Conservation (phyloP, 2,329 filamentous ascomycete species). For the Pyricularia grisea region DNA sequence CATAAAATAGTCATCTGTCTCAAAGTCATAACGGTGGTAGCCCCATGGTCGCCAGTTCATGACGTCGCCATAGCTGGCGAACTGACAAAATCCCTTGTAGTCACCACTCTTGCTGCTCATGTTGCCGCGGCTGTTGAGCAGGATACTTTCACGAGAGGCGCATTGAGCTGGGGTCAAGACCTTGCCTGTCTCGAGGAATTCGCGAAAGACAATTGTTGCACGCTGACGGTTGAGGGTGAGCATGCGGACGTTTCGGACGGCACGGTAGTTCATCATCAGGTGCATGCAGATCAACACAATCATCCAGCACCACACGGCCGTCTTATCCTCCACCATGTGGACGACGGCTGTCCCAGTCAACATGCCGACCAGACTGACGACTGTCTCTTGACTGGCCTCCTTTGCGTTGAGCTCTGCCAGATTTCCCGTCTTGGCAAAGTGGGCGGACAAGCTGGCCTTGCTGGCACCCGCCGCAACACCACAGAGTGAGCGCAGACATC, state of each 20-base stretch:
- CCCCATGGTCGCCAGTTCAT: constrained; percentile 19
- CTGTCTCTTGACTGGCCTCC: constrained; percentile 91
- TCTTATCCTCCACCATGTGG: constrained; percentile 59
- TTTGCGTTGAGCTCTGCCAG: constrained; percentile 89
- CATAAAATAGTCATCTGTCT: constrained; percentile 49
- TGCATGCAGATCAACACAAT: constrained; percentile 65
- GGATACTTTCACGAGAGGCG: constrained; percentile 52
- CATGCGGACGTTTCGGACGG: constrained; percentile 78
- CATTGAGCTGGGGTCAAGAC: constrained; percentile 59
- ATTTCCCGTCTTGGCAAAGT: constrained; percentile 83
- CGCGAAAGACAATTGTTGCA: constrained; percentile 65
- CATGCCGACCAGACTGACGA: constrained; percentile 83
- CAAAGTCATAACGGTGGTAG: constrained; percentile 23
- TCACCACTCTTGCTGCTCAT: constrained; percentile 27
- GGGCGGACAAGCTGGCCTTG: constrained; percentile 83
- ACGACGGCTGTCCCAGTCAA: constrained; percentile 76
- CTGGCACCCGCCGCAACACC: constrained; percentile 84
- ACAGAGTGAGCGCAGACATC: constrained; percentile 55
- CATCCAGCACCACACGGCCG: constrained; percentile 66
- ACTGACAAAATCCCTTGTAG: constrained; percentile 22
- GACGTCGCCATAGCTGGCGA: constrained; percentile 30
- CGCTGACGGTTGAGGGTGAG: constrained; percentile 77
- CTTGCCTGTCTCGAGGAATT: constrained; percentile 37
- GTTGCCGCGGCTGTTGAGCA: constrained; percentile 42
- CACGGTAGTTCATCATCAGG: constrained; percentile 75